phyloP scores from a whole-genome alignment of 495 filamentous ascomycete species.

The Friedmanniomyces endolithicus region DNA sequence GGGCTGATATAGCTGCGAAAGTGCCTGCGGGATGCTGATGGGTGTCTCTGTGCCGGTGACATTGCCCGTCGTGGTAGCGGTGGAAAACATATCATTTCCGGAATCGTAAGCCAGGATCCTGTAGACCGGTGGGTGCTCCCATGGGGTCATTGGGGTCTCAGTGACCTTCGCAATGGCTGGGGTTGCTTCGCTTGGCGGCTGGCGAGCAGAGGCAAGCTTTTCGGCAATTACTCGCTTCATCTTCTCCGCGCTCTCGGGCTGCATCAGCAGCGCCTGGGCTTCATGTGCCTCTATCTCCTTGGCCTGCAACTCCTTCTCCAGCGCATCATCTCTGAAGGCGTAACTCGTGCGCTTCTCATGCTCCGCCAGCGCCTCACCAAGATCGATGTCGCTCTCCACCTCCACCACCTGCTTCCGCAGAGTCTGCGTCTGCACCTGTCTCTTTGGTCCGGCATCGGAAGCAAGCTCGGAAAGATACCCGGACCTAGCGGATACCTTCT shows the following conservation, averaged over 20 bases:
- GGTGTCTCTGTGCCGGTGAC: constrained; percentile 29
- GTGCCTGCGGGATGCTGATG: constrained; percentile 46
- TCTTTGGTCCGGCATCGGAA: background rate
- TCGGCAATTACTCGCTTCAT: background rate
- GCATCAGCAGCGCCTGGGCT: background rate
- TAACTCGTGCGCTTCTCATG: constrained; percentile 13
- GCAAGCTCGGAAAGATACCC: background rate
- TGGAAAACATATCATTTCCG: constrained; percentile 44
- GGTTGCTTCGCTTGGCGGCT: background rate
- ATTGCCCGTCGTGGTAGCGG: constrained; percentile 48
- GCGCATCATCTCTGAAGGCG: background rate
- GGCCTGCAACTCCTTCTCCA: constrained; percentile 8
- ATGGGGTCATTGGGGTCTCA: background rate
- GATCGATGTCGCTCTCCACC: constrained; percentile 16
- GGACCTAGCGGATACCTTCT: no score
- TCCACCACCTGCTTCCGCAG: constrained; percentile 2
- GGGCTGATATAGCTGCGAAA: constrained; percentile 56
- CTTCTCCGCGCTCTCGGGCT: background rate
- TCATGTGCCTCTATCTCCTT: constrained; percentile 13
- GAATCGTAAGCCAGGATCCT: constrained; percentile 65
- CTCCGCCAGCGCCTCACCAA: constrained; percentile 17
- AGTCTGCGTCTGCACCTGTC: background rate
- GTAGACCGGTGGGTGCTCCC: constrained; percentile 39
- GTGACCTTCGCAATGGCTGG: background rate
- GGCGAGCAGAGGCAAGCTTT: background rate